phyloP scores from a whole-genome alignment of 2,329 filamentous ascomycete species.

The Geosmithia morbida region DNA sequence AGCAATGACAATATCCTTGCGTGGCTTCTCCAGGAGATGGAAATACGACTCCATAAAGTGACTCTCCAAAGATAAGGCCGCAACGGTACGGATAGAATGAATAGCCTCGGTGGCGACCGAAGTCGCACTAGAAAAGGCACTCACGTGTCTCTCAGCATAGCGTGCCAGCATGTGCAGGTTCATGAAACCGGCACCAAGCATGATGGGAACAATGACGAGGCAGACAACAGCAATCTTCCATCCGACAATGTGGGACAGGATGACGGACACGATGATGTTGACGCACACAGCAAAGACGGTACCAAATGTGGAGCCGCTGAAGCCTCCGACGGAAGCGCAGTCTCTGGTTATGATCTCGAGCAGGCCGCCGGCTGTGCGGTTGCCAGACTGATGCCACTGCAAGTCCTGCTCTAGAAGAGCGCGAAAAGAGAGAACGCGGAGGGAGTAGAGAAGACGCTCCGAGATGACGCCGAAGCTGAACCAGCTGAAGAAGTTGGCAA shows the following conservation, averaged over 20 bases:
- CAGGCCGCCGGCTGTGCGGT: conserved; percentile 40
- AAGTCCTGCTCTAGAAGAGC: conserved; percentile 47
- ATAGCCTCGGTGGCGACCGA: conserved; percentile 48
- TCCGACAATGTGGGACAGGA: conserved; percentile 49
- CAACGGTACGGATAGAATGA: conserved; percentile 42
- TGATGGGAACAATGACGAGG: conserved; percentile 46
- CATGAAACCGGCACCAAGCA: conserved; percentile 51
- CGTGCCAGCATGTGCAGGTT: conserved; percentile 41
- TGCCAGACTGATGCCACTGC: conserved; percentile 50
- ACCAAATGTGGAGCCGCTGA: conserved; percentile 52
- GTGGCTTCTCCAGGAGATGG: conserved; percentile 13
- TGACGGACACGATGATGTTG: conserved; percentile 48
- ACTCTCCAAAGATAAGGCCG: conserved; percentile 26
- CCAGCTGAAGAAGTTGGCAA: conserved; percentile 38
- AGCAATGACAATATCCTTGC: conserved; percentile 18
- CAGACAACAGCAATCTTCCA: conserved; percentile 61
- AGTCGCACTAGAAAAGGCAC: conserved; percentile 44
- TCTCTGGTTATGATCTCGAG: conserved; percentile 52
- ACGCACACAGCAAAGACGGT: conserved; percentile 48
- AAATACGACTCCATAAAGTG: conserved; percentile 23
- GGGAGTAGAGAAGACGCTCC: conserved; percentile 43
- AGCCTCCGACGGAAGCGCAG: conserved; percentile 32
- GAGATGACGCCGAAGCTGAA: conserved; percentile 26
- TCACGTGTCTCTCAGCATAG: conserved; percentile 42
- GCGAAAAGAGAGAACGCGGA: conserved; percentile 43